Base-by-base conservation (phyloP, 2,329 filamentous ascomycete genomes). In the Neofusicoccum sp. region DNA sequence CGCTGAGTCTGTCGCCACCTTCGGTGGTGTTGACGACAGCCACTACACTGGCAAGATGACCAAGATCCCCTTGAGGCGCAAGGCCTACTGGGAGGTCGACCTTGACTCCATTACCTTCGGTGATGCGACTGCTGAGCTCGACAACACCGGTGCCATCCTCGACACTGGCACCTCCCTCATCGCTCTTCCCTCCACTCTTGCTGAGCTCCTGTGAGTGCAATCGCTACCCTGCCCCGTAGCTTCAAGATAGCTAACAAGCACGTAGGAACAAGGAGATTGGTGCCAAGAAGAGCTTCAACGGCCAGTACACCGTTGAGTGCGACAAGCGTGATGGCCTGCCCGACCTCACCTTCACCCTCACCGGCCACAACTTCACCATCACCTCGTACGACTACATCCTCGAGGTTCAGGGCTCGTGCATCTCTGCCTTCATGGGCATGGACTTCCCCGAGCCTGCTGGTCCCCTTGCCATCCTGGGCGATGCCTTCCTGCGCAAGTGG, bases 21-120 rank as follows among this genome's bases (percentile, higher is more conserved):
- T 99, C 69, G 94, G 94, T 78, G 94, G 94, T 69, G 80, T 97
- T 66, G 89, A 98, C 79, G 82, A 92, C 81, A 82, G 83, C 75
- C 92, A 95, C 84, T 90, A 86, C 79, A 88, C 85, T 43, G 95
- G 95, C 74, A 89, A 98, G 79, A 86, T 99, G 73, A 91, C 89
- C 76, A 96, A 93, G 79, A 92, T 99, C 70, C 95, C 95, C 62
- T 87, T 99, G 71, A 92, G 95, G 79, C 92, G 95, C 77, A 98
- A 98, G 89, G 95, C 95, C 56, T 99, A 99, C 87, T 99, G 95
- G 95, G 95, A 99, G 85, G 94, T 99, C 62, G 93, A 98, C 73
- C 88, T 99, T 66, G 89, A 98, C 73, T 85, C 92, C 67, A 95
- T 99, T 80, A 88, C 90, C 62, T 92, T 97, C 68, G 96, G 95